Conservation (phyloP, 2,329 filamentous ascomycete species). For the Bipolaris bicolor region DNA sequence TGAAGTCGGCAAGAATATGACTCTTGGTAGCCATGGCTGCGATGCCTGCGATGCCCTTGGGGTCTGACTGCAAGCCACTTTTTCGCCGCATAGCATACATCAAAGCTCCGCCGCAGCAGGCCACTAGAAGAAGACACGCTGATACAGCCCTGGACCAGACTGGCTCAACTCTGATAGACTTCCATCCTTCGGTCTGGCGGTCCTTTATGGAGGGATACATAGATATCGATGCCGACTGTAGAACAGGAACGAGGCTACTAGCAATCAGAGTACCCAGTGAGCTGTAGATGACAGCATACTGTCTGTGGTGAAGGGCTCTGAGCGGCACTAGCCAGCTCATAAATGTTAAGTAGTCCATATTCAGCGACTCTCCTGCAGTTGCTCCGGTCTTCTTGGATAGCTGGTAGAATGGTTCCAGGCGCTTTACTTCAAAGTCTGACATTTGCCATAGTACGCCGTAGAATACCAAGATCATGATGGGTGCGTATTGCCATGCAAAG, state of each 20-base stretch:
- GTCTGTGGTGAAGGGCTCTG: constrained; percentile 65
- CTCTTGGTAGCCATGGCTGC: constrained; percentile 76
- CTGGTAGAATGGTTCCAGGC: constrained; percentile 58
- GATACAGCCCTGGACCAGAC: constrained; percentile 69
- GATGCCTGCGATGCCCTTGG: constrained; percentile 74
- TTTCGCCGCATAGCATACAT: constrained; percentile 67
- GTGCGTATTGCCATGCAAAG: constrained; percentile 51
- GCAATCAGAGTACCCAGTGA: constrained; percentile 69
- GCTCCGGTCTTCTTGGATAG: constrained; percentile 46
- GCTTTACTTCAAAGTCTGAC: constrained; percentile 58
- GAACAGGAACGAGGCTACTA: constrained; percentile 71
- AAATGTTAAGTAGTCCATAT: constrained; percentile 75
- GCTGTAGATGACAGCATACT: constrained; percentile 72
- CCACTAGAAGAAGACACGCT: constrained; percentile 62
- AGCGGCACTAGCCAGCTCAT: constrained; percentile 70
- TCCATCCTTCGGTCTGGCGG: constrained; percentile 55
- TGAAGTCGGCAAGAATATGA: constrained; percentile 76
- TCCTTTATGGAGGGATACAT: constrained; percentile 60
- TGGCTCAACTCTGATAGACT: constrained; percentile 63
- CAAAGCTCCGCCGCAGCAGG: constrained; percentile 62
- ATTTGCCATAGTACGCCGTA: constrained; percentile 59
- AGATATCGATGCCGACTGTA: constrained; percentile 67
- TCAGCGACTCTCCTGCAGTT: constrained; percentile 62
- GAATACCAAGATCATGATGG: constrained; percentile 55
- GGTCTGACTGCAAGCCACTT: constrained; percentile 70